Percentiles rank a stretch among this genome's conserved stretches.
Evolutionary conservation across 495 filamentous ascomycete species (phyloP).

Genomic region (Neurospora sp.): DNA sequence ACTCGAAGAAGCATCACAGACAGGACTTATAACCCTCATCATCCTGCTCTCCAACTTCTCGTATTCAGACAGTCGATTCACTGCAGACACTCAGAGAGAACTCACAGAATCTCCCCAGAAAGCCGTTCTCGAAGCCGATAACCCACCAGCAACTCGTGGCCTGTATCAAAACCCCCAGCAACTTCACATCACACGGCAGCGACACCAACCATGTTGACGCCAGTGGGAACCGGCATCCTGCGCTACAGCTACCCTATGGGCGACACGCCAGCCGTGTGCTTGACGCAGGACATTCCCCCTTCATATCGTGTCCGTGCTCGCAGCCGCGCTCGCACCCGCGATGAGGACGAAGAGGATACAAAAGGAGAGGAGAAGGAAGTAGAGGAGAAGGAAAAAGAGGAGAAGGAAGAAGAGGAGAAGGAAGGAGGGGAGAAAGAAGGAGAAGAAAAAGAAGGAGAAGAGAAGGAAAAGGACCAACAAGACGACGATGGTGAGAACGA

Average conservation of each 20-base stretch:
- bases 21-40: neutral
- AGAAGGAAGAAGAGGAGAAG: neutral
- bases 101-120: neutral
- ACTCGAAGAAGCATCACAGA: neutral
- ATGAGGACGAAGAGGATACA: neutral
- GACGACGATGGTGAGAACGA: neutral
- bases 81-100: neutral
- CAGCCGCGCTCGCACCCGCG: neutral
- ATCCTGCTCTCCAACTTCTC: neutral
- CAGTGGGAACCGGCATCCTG: neutral
- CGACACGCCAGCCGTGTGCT: constrained; percentile 20
- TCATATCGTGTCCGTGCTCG: neutral
- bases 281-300: constrained; percentile 21
- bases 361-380: neutral
- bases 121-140: neutral
- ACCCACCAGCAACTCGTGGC: neutral
- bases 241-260: constrained; percentile 14
- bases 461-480: neutral
- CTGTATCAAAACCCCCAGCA: neutral
- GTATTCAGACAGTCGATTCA: neutral
- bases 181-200: neutral
- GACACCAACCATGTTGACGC: neutral
- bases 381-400: neutral
- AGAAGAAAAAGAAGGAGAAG: neutral
- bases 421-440: neutral